phyloP scores from a whole-genome alignment of 1,284 basidiomycete species.

The Marasmius sp. region DNA sequence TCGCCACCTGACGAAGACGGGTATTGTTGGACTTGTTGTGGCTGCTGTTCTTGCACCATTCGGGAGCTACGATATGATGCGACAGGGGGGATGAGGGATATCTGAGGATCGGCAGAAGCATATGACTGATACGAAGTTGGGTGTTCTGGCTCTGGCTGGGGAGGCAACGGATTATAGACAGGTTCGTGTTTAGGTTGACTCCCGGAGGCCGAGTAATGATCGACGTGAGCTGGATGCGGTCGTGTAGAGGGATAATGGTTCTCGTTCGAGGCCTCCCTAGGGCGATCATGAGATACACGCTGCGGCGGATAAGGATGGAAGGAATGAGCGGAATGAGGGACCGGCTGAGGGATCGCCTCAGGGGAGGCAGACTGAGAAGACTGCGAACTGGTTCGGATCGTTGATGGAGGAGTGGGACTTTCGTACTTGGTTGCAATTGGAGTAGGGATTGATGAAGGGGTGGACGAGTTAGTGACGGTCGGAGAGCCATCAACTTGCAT shows the following conservation, averaged over 20 bases:
- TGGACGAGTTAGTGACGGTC: background rate
- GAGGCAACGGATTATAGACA: background rate
- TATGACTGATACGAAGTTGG: background rate
- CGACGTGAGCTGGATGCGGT: background rate
- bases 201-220: background rate
- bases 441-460: background rate
- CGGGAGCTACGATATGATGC: background rate
- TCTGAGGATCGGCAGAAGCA: background rate
- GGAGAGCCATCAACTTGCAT: background rate
- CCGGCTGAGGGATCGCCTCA: background rate
- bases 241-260: background rate
- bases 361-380: background rate
- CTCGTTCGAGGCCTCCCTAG: background rate
- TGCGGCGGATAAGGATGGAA: background rate
- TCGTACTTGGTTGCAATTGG: background rate
- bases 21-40: background rate
- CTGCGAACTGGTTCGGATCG: background rate
- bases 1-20: background rate
- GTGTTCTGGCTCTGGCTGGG: background rate
- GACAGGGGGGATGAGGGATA: background rate
- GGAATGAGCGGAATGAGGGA: background rate
- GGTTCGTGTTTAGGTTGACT: background rate
- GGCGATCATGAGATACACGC: background rate
- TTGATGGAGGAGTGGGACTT: background rate
- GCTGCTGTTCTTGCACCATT: background rate